Base-by-base conservation (phyloP, 2,329 filamentous ascomycete genomes). In the Xylaria sp. region DNA sequence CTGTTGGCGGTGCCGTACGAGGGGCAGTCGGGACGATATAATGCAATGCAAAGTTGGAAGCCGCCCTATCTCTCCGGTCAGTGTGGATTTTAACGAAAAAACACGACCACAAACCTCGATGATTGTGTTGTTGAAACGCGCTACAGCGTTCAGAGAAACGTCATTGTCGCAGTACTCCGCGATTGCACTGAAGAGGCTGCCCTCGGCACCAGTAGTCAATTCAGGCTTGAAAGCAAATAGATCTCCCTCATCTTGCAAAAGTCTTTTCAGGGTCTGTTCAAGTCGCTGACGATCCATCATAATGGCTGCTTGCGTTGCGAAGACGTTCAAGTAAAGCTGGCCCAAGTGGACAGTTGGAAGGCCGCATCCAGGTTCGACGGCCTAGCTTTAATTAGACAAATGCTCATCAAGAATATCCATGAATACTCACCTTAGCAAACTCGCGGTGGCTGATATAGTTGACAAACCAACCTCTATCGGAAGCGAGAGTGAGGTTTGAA, bases 91-190 rank as follows among this genome's bases (percentile, higher is more conserved):
- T 4, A 43, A 46, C n/a, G 15, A 15, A 15, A 36, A 32, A 18
- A 15, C 39, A 32, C 2, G 55, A 45, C 8, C 39, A 70, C 80
- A 76, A 72, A 83, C 81, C 57, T 80, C 75, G 45, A 81, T 65
- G 2, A 78, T 76, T 18, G 76, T 60, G 12, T 81, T 80, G 53
- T 83, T 81, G 52, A 82, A 80, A 64, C 78, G 79, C 8, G 79
- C 74, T 3, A 83, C 77, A 5, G 83, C 83, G 4, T 73, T 73
- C 18, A 81, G 53, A 10, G 84, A 84, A 60, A 82, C 76, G 2
- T 82, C 80, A 25, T 81, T 78, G 67, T 89, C 85, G 60, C 82
- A 83, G 65, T 84, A 89, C 72, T 89, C 87, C 1, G 83, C 82
- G 55, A 87, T 76, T 8, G 84, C 83, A 61, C 79, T 81, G 69